Evolutionary conservation across 164 flowering plant genomes (phyloP).

Genomic region (Chloranthus sessilifolius): DNA sequence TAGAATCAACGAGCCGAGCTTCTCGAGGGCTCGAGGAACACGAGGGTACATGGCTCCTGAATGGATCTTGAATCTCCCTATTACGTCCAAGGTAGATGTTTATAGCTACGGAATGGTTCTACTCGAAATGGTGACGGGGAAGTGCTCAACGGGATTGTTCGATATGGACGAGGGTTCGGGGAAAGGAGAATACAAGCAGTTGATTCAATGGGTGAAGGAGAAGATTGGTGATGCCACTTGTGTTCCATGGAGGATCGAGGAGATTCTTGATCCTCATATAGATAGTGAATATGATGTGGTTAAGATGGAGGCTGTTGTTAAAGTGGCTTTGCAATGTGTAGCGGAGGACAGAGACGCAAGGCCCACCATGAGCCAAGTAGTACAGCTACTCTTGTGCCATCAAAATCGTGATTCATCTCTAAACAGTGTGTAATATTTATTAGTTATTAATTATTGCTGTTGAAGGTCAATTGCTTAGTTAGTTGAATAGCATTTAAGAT

Average conservation of each 20-base stretch:
- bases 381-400: too few species aligned
- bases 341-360: not conserved
- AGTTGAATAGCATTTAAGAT: too few species aligned
- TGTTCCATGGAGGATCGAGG: not conserved
- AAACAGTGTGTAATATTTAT: too few species aligned
- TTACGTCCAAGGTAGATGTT: conserved; percentile 35
- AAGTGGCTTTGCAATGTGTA: not conserved
- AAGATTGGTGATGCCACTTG: not conserved
- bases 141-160: not conserved
- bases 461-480: too few species aligned
- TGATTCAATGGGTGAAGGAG: not conserved
- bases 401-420: too few species aligned
- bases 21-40: conserved; percentile 31
- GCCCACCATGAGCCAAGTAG: not conserved
- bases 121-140: conserved; percentile 15
- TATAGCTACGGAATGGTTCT: conserved; percentile 39
- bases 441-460: too few species aligned
- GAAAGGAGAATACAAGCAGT: conserved; percentile 13
- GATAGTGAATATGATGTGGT: not conserved
- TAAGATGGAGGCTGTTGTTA: not conserved
- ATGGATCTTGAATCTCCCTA: conserved; percentile 27
- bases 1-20: not conserved
- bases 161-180: conserved; percentile 10
- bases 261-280: not conserved
- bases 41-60: conserved; percentile 47